A percentile compares a stretch with the other conserved stretches of the same genome.
phyloP scores from a whole-genome alignment of 2,329 filamentous ascomycete genomes.

The Phaeoacremonium minimum region DNA sequence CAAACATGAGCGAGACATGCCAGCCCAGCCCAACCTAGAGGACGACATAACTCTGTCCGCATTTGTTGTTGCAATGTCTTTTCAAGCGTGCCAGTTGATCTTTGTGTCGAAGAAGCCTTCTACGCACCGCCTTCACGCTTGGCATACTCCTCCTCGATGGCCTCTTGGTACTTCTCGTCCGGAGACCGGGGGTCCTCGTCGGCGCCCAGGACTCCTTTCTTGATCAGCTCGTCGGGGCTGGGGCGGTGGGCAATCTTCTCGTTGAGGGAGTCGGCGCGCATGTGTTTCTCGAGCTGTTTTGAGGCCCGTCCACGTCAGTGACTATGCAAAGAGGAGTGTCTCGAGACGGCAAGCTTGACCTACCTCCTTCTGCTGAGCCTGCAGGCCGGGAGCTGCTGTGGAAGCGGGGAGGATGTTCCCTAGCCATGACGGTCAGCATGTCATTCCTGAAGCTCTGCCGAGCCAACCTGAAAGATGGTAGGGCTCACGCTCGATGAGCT shows the following conservation, averaged over 20 bases:
- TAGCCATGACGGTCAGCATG: constrained; percentile 25
- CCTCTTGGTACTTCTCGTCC: constrained; percentile 54
- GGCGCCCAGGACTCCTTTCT: constrained; percentile 65
- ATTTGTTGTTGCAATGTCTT: no score
- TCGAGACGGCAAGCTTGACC: constrained; percentile 11
- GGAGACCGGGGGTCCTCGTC: constrained; percentile 60
- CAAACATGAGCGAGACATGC: no score
- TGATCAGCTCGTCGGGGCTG: constrained; percentile 69
- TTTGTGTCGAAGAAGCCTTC: no score
- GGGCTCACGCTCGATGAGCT: constrained; percentile 71
- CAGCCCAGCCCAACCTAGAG: no score
- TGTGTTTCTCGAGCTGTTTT: constrained; percentile 69
- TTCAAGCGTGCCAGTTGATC: no score
- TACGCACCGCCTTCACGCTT: constrained; percentile 59
- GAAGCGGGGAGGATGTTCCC: constrained; percentile 84
- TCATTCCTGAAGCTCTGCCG: not conserved
- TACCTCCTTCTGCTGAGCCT: constrained; percentile 73
- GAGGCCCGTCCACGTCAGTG: not conserved
- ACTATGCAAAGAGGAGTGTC: constrained; percentile 1
- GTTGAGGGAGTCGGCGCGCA: constrained; percentile 82
- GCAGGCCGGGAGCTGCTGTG: constrained; percentile 71
- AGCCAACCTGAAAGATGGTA: not conserved
- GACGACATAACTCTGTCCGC: no score
- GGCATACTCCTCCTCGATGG: constrained; percentile 60
- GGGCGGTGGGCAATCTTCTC: constrained; percentile 80